phyloP scores from a whole-genome alignment of 352 stramenopile genomes.

The Aphanomyces stellatus region DNA sequence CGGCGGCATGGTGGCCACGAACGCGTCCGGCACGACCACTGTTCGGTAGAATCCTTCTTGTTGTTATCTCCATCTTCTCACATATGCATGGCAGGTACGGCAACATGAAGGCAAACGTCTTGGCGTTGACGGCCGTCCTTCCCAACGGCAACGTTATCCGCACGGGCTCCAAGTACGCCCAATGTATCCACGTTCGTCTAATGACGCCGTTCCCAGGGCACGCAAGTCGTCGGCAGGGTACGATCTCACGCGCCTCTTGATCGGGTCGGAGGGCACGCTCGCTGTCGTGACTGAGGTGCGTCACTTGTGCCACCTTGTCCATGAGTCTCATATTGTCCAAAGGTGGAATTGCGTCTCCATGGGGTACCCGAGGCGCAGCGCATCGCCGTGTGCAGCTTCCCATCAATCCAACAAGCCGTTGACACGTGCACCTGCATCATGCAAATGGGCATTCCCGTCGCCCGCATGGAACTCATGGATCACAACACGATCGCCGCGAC shows the following conservation, averaged over 20 bases:
- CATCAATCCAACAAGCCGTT: conserved; percentile 77
- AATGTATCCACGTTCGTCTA: not conserved
- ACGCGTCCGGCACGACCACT: conserved; percentile 85
- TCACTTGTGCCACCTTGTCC: not conserved
- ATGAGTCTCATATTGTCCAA: not conserved
- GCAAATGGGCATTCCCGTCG: conserved; percentile 82
- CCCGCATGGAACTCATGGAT: conserved; percentile 84
- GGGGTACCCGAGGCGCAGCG: conserved; percentile 86
- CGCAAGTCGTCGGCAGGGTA: conserved; percentile 97
- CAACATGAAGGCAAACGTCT: conserved; percentile 96
- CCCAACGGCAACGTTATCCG: conserved; percentile 80
- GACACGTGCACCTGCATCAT: conserved; percentile 78
- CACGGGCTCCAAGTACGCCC: conserved; percentile 76
- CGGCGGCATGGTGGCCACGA: conserved; percentile 92
- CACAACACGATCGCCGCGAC: conserved; percentile 66
- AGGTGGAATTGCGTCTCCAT: conserved; percentile 90
- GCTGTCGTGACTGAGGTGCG: conserved; percentile 89
- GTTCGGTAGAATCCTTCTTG: conserved; percentile 35
- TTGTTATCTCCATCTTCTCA: not conserved
- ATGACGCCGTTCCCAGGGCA: too few relatives aligned
- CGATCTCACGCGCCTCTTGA: conserved; percentile 92
- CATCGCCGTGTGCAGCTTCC: conserved; percentile 91
- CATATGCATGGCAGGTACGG: conserved; percentile 67
- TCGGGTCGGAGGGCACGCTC: conserved; percentile 93
- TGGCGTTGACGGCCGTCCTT: conserved; percentile 90